These are phyloP conservation scores for Mucor plumbeus DNA, from an alignment of 371 early-diverging fungal genomes.

Conservation along the genomic window DNA sequence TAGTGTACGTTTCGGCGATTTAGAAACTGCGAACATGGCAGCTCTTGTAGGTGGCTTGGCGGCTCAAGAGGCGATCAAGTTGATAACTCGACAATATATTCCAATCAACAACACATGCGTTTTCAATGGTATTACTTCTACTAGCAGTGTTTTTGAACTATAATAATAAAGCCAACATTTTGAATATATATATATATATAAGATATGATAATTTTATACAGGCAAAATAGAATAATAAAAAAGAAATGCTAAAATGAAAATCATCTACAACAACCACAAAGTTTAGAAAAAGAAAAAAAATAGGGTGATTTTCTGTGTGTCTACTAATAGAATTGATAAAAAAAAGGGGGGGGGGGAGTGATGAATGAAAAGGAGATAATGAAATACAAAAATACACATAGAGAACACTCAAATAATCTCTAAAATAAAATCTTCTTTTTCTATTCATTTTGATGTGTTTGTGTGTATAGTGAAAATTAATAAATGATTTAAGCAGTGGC, in stretches of 20 bases:
- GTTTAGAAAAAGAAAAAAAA: slow-evolving; percentile 7
- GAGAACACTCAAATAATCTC: not conserved
- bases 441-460: not conserved
- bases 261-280: slow-evolving; percentile 5
- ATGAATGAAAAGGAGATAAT: not conserved
- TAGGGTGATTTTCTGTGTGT: slow-evolving; percentile 3
- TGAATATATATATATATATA: too few relatives aligned
- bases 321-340: slow-evolving; percentile 7
- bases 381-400: slow-evolving; percentile 9
- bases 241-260: slow-evolving; percentile 5
- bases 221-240: not conserved
- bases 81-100: slow-evolving; percentile 91
- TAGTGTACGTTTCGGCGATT: slow-evolving; percentile 78
- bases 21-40: slow-evolving; percentile 84
- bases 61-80: slow-evolving; percentile 94
- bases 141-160: slow-evolving; percentile 50
- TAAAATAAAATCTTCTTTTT: not conserved
- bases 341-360: not conserved
- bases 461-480: not conserved
- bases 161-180: too few relatives aligned
- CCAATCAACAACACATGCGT: slow-evolving; percentile 87
- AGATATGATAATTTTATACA: slow-evolving; percentile 6
- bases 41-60: slow-evolving; percentile 92
- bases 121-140: slow-evolving; percentile 79
- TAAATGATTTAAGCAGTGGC: not conserved